Evolutionary conservation across 768 basidiomycete species (phyloP).

Genomic region (Leccinum aurantiacum): DNA sequence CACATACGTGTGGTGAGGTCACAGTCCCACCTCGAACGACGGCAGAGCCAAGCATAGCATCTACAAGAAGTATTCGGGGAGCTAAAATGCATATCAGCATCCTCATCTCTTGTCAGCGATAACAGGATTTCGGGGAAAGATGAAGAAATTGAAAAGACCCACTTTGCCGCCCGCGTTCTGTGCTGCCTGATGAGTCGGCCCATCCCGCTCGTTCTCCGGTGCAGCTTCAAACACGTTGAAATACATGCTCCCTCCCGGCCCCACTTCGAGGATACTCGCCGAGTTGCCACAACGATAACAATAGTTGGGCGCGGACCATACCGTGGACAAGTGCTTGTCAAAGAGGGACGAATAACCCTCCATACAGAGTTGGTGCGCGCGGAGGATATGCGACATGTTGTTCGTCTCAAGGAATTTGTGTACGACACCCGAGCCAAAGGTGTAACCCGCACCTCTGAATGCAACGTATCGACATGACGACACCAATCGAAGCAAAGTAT

Average conservation of each 20-base stretch:
- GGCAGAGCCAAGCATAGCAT: not conserved
- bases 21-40: conserved; percentile 8
- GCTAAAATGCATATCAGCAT: conserved; percentile 38
- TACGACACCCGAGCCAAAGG: conserved; percentile 96
- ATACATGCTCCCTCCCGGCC: conserved; percentile 81
- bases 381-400: conserved; percentile 94
- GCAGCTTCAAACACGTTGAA: conserved; percentile 99
- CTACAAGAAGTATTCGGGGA: conserved; percentile 79
- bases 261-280: conserved; percentile 94
- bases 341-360: conserved; percentile 97
- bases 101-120: not conserved
- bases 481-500: conserved; percentile 3
- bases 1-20: conserved; percentile 3
- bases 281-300: conserved; percentile 98
- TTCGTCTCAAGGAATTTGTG: conserved; percentile 97
- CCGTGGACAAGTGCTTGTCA: conserved; percentile 92
- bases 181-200: conserved; percentile 74
- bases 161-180: conserved; percentile 77
- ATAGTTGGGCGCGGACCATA: conserved; percentile 99
- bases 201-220: conserved; percentile 95
- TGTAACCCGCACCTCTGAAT: conserved; percentile 92
- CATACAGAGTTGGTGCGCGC: conserved; percentile 99
- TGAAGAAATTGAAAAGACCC: conserved; percentile 8
- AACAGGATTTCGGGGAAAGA: not conserved
- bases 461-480: not conserved